Percentiles rank a stretch among this genome's conserved stretches.
Conservation (phyloP, 768 basidiomycete species). For the Lentinula sp. region DNA sequence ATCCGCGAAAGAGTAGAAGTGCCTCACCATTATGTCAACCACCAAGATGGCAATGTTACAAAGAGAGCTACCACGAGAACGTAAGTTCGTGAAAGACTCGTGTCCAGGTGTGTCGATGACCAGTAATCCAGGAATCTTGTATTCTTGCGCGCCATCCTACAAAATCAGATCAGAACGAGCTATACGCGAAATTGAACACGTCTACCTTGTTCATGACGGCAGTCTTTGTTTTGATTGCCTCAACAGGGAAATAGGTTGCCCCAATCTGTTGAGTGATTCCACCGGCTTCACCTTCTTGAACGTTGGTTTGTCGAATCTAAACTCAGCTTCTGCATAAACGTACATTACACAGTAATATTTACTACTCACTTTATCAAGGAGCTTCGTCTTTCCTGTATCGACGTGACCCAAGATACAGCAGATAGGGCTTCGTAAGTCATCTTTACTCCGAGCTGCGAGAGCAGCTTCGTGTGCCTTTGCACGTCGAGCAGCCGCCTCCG, state of each 20-base stretch:
- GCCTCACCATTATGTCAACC: slow-evolving; percentile 89
- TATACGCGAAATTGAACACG: slow-evolving; percentile 5
- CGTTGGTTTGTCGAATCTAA: slow-evolving; percentile 98
- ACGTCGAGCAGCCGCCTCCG: slow-evolving; percentile 75
- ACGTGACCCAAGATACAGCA: slow-evolving; percentile 99
- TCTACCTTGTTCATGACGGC: slow-evolving; percentile 82
- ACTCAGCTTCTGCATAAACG: background rate
- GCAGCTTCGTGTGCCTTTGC: slow-evolving; percentile 81
- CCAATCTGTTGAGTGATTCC: slow-evolving; percentile 99
- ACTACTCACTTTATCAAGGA: slow-evolving; percentile 79
- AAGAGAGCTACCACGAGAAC: slow-evolving; percentile 90
- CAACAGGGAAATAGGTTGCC: slow-evolving; percentile 97
- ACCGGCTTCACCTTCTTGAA: slow-evolving; percentile 98
- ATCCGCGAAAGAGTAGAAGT: background rate
- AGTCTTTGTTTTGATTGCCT: slow-evolving; percentile 92
- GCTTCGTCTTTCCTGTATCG: slow-evolving; percentile 98
- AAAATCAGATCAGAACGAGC: background rate
- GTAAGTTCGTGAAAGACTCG: slow-evolving; percentile 97
- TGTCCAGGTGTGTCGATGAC: slow-evolving; percentile 98
- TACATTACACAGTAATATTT: slow-evolving; percentile 11
- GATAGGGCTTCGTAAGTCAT: slow-evolving; percentile 91
- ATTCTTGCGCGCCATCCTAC: slow-evolving; percentile 78
- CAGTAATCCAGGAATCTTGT: slow-evolving; percentile 94
- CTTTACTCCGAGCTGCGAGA: slow-evolving; percentile 78
- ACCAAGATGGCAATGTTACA: slow-evolving; percentile 99